Percentiles rank a stretch among this genome's conserved stretches.
Conservation (phyloP, 2,329 filamentous ascomycete genomes). For the Chaetomium strumarium region DNA sequence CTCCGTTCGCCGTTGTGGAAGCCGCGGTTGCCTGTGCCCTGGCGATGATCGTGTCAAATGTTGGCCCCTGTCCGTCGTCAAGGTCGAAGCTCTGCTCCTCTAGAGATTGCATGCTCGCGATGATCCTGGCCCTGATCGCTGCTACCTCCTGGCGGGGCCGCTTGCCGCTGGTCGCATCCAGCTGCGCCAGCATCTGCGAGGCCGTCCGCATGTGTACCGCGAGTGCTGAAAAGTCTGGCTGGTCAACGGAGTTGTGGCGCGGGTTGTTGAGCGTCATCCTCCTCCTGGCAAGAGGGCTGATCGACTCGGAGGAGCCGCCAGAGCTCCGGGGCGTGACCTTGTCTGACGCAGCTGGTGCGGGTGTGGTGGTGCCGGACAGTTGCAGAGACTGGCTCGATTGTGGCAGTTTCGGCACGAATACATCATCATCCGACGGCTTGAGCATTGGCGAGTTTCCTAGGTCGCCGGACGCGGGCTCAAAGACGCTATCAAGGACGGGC, state of each 20-base stretch:
- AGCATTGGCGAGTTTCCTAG: constrained; percentile 68
- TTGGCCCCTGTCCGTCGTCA: constrained; percentile 66
- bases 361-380: constrained; percentile 56
- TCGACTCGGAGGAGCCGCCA: constrained; percentile 62
- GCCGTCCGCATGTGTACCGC: constrained; percentile 85
- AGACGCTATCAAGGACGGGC: constrained; percentile 62
- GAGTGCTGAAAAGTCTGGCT: constrained; percentile 74
- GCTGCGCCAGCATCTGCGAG: constrained; percentile 78
- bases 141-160: constrained; percentile 74
- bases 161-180: constrained; percentile 75
- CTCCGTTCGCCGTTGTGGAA: constrained; percentile 33
- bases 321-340: constrained; percentile 63
- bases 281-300: constrained; percentile 51
- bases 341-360: constrained; percentile 54
- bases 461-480: constrained; percentile 76
- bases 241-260: constrained; percentile 54
- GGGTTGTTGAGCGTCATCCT: constrained; percentile 55
- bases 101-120: constrained; percentile 81
- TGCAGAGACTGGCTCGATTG: constrained; percentile 41
- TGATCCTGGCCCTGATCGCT: constrained; percentile 78
- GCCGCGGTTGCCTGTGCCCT: constrained; percentile 49
- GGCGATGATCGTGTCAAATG: constrained; percentile 77
- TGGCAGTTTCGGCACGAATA: constrained; percentile 25
- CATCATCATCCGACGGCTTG: constrained; percentile 48
- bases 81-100: constrained; percentile 79